Conservation (phyloP, 306 rosid genomes). For the Heteromeles arbutifolia region DNA sequence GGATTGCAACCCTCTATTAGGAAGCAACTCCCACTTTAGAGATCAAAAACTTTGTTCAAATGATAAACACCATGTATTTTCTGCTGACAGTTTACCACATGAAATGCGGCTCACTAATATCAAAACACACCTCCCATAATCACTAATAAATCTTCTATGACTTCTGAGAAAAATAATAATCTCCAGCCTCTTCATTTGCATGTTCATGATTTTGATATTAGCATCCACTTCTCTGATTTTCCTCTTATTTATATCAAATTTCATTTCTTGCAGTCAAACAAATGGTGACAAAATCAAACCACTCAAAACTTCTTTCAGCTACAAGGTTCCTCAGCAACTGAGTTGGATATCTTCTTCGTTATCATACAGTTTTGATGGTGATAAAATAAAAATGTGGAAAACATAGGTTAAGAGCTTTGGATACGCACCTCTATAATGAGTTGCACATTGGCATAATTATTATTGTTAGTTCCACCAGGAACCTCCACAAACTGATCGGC, state of each 20-base stretch:
- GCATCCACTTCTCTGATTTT: conserved; percentile 2
- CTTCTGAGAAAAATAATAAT: neutral
- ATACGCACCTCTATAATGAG: conserved; percentile 86
- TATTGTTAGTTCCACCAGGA: conserved; percentile 99
- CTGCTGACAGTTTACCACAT: neutral
- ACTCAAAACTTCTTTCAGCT: neutral
- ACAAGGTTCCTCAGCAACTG: neutral
- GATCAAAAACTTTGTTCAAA: neutral
- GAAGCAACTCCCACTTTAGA: neutral
- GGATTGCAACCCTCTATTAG: neutral
- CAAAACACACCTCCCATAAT: neutral
- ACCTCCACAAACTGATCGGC: conserved; percentile 99
- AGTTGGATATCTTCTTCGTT: neutral
- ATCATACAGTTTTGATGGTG: neutral
- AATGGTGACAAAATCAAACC: neutral
- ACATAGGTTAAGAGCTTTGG: conserved; percentile 2
- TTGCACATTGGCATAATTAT: conserved; percentile 97
- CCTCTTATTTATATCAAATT: neutral
- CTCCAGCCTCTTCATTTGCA: neutral
- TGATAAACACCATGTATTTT: neutral
- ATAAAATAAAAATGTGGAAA: neutral
- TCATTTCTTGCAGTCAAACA: neutral
- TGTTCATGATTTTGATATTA: neutral
- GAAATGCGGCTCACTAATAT: neutral
- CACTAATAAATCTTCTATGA: neutral